Evolutionary conservation across 306 rosid species (phyloP), one percentile per base, ranked within the genome.

Genomic region (Hippophae rhamnoides): DNA sequence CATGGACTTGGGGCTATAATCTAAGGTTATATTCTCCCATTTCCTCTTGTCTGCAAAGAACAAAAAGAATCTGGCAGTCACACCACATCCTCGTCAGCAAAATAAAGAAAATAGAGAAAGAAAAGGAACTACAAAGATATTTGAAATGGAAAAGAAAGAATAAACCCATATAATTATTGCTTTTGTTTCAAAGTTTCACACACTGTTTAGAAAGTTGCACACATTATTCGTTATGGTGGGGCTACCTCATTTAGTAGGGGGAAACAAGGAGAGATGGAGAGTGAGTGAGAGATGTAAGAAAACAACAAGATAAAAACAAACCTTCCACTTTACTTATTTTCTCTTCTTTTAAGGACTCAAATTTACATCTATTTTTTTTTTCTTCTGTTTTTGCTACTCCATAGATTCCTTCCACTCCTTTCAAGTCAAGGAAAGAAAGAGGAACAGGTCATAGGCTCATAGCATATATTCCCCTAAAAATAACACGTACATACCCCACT

Each of bases 391-490:
- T 77, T 79, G 79, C 76, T 75, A 68, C 86, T 79, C 79, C 80
- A 83, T 66, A 86, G 99, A 93, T 86, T 88, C 99, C 84, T 84
- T 76, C 74, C 70, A 67, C 77, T 71, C 65, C 72, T 80, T 83
- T 80, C 89, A 87, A 82, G 93, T 88, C 97, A 90, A 90, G 79
- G 89, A 86, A 71, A 72, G 53, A 72, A 64, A 65, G 52, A 58
- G 31, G 59, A 38, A 9, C 6, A 18, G 74, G 64, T 67, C n/a
- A 78, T 77, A 71, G 78, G 89, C 84, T 86, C 84, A 84, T 84
- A 79, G 94, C 95, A 93, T 89, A 93, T 89, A 93, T 86, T 89
- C 99, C 78, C 69, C 61, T 69, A 62, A 86, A 93, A 83, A 81
- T 85, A 79, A 64, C 38, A 31, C 38, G 5, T 78, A 60, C 38